phyloP scores from a whole-genome alignment of 352 stramenopile genomes.

The Pythium apleroticum region DNA sequence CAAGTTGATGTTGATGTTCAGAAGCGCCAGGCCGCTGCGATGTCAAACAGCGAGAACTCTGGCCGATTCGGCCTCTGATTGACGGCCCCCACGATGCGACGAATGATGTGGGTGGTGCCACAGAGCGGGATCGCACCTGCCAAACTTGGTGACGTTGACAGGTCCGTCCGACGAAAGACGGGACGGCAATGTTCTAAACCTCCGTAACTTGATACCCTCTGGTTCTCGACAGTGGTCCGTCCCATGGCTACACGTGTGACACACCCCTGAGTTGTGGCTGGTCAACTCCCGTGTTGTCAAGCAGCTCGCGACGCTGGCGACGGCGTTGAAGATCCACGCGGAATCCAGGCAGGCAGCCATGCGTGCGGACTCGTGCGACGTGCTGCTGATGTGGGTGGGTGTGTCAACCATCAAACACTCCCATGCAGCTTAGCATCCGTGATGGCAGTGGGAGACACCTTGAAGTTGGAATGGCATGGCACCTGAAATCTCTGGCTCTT shows the following conservation, averaged over 20 bases:
- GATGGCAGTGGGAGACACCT: too few relatives aligned
- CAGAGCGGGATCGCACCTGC: slow-evolving; percentile 9
- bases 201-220: slow-evolving; percentile 17
- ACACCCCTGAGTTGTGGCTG: slow-evolving; percentile 9
- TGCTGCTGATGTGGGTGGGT: neutral
- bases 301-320: neutral
- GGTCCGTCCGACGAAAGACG: neutral
- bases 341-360: neutral
- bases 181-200: neutral
- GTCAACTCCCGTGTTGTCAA: slow-evolving; percentile 5
- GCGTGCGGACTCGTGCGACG: neutral
- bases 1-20: neutral
- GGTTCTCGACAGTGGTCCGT: slow-evolving; percentile 4
- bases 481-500: too few relatives aligned
- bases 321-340: neutral
- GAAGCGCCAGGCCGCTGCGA: neutral
- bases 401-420: too few relatives aligned
- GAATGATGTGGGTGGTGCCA: neutral
- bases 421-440: too few relatives aligned
- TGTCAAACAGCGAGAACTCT: neutral
- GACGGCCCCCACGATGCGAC: neutral
- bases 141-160: slow-evolving; percentile 20
- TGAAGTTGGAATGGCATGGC: too few relatives aligned
- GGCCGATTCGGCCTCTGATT: neutral
- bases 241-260: slow-evolving; percentile 22